Percentiles rank a stretch among this genome's conserved stretches.
These are phyloP conservation scores for Aspergillus eucalypticola DNA, from an alignment of 2,329 filamentous ascomycete species.

Conservation along the genomic window DNA sequence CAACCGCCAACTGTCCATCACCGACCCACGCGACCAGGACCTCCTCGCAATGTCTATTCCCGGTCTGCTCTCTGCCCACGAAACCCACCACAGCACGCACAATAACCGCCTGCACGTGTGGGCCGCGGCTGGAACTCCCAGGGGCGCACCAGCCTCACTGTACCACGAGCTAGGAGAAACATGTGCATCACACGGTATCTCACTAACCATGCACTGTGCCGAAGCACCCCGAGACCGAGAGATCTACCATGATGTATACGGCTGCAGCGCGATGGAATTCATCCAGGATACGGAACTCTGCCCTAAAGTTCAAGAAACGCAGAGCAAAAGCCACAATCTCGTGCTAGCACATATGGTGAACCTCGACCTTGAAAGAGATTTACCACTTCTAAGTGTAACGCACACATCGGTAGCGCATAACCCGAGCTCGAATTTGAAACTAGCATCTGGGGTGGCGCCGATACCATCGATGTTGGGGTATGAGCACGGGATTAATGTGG, in stretches of 20 bases:
- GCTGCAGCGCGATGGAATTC: conserved; percentile 12
- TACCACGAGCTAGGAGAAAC: conserved; percentile 2
- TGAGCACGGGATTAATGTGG: conserved; percentile 45
- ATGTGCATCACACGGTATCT: conserved; percentile 2
- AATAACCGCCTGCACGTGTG: conserved; percentile 8
- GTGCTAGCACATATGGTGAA: conserved; percentile 13
- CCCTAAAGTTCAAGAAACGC: conserved; percentile 13
- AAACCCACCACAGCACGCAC: conserved; percentile 16
- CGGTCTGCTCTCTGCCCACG: conserved; percentile 23
- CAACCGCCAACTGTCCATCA: conserved; percentile 28
- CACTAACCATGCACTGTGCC: conserved; percentile 11
- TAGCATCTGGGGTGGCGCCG: conserved; percentile 50
- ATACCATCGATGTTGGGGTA: conserved; percentile 3
- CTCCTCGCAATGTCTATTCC: conserved; percentile 31
- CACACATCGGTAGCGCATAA: conserved; percentile 53
- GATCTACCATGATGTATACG: conserved; percentile 9
- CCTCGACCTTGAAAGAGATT: conserved; percentile 31
- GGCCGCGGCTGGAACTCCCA: conserved; percentile 8
- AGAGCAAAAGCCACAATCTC: not conserved
- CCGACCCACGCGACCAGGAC: conserved; percentile 30
- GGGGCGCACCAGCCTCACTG: conserved; percentile 1
- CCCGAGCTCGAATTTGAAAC: conserved; percentile 54
- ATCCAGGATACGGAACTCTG: conserved; percentile 24
- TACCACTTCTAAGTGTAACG: conserved; percentile 35
- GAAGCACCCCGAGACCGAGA: conserved; percentile 7